Conservation (phyloP, 768 basidiomycete genomes). For the Lentinula guzmanii region DNA sequence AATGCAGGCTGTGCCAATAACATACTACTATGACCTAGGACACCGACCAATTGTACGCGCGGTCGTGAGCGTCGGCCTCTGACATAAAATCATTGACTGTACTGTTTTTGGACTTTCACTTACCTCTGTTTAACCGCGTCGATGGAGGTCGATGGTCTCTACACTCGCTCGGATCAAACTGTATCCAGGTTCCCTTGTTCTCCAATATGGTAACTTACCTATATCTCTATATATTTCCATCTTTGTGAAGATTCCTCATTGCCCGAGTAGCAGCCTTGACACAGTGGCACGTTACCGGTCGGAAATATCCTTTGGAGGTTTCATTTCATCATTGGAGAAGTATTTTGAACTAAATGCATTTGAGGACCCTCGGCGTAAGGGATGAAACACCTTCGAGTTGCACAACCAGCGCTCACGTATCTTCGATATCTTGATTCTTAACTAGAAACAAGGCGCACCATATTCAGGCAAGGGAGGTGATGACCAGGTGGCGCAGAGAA, state of each 20-base stretch:
- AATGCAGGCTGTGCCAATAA: background rate
- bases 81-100: background rate
- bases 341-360: background rate
- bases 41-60: background rate
- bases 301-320: background rate
- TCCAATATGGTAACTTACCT: background rate
- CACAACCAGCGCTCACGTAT: background rate
- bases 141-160: background rate
- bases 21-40: background rate
- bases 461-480: background rate
- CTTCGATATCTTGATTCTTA: background rate
- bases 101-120: background rate
- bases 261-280: background rate
- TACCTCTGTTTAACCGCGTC: background rate
- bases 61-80: background rate
- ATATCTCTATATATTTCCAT: background rate
- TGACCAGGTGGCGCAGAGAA: background rate
- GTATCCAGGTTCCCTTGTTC: background rate
- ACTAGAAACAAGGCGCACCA: background rate
- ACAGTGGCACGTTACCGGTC: background rate
- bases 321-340: background rate
- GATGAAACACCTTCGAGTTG: background rate
- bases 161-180: background rate
- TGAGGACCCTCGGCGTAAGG: background rate
- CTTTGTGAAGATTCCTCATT: background rate